phyloP scores from a whole-genome alignment of 2,329 filamentous ascomycete species.

The Cladophialophora carrionii region DNA sequence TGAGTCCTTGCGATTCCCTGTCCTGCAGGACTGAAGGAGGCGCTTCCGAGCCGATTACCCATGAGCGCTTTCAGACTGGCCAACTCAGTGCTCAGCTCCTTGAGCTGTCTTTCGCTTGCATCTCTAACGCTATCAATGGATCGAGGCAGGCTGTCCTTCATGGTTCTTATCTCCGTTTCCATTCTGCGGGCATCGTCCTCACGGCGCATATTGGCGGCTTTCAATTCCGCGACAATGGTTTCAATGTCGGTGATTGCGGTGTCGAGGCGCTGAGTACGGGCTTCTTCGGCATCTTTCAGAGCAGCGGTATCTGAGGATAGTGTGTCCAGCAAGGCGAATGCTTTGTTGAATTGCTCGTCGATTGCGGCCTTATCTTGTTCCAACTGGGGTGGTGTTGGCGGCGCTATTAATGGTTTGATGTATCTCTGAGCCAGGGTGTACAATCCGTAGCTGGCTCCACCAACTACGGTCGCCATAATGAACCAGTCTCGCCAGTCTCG shows the following conservation, averaged over 20 bases:
- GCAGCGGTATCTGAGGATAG: conserved; percentile 85
- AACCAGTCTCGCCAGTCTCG: conserved; percentile 99
- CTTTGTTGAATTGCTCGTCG: conserved; percentile 89
- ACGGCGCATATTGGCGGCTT: conserved; percentile 75
- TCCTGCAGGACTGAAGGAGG: conserved; percentile 39
- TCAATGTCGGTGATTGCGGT: conserved; percentile 81
- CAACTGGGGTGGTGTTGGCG: conserved; percentile 88
- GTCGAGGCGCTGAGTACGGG: conserved; percentile 82
- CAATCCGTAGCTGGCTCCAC: conserved; percentile 84
- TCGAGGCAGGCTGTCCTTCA: conserved; percentile 85
- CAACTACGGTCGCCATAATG: conserved; percentile 96
- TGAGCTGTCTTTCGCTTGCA: conserved; percentile 75
- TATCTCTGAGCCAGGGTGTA: conserved; percentile 93
- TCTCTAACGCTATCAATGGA: conserved; percentile 88
- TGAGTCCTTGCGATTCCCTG: conserved; percentile 39
- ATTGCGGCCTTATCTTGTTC: conserved; percentile 93
- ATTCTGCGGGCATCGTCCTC: conserved; percentile 87
- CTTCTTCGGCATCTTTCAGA: conserved; percentile 83
- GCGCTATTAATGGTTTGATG: conserved; percentile 84
- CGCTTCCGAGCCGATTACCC: conserved; percentile 59
- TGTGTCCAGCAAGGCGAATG: conserved; percentile 89
- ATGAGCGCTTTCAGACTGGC: conserved; percentile 91
- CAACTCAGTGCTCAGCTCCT: conserved; percentile 83
- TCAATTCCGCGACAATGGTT: conserved; percentile 76
- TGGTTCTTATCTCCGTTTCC: conserved; percentile 78